Evolutionary conservation across 805 yeast species (phyloP), one percentile per base, ranked within the genome.

Genomic region (Saccharomyces kudriavzevii): DNA sequence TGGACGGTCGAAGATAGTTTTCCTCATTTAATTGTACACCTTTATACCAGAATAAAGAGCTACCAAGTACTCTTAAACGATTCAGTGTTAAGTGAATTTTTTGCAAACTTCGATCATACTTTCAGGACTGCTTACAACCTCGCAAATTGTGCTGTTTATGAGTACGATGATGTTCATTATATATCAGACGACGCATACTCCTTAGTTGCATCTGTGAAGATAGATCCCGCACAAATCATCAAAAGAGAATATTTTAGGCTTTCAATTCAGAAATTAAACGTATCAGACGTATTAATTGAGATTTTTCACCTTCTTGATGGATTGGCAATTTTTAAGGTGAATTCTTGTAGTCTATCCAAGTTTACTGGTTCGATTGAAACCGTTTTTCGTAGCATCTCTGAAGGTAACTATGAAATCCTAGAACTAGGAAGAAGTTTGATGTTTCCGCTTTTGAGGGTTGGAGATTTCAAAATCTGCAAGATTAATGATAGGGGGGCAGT

Each of bases 381-480:
- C 0, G 47, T 64, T n/a, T 48, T 65, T 27, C 30, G 50, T 5
- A 54, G 54, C 29, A 26, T 64, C 5, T 31, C 54, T 2, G 40
- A 50, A n/a, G 59, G 59, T 9, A 52, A 58, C 13, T 53, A 51
- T 40, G 43, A 51, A 2, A 25, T 56, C 35, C 48, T 61, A 26
- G 56, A 60, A 47, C 20, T 66, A n/a, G 69, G 69, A 0, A 65
- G 65, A 52, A 56, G 63, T 4, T 54, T 68, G 29, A 47, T 68
- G 3, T 67, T 67, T 51, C 64, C 65, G n/a, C 52, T 62, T 2
- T 43, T 68, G 6, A 60, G 64, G 49, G 52, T 55, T 17, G 56
- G 54, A 27, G 69, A 67, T 48, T 54, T 68, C 26, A 52, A 49
- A 27, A 52, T 67, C 4, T 17, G 52, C 5, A 51, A 52, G 4